phyloP scores from a whole-genome alignment of 345 rosid genomes.

The Eucalyptus paniculata region DNA sequence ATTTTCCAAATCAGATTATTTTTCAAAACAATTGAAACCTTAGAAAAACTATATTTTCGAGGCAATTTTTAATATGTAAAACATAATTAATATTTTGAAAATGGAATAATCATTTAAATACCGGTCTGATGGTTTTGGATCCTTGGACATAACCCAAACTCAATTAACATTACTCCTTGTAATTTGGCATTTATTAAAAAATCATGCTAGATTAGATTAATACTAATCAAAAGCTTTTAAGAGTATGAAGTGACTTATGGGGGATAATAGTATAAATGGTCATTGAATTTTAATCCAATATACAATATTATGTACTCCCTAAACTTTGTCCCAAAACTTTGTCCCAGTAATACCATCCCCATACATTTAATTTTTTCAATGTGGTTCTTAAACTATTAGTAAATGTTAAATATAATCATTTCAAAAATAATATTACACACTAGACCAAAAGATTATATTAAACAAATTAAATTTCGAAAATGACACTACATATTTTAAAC shows the following conservation, averaged over 20 bases:
- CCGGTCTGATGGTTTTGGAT: background rate
- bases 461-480: background rate
- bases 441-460: rapidly evolving
- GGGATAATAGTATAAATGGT: background rate
- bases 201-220: background rate
- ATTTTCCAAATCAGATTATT: rapidly evolving
- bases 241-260: background rate
- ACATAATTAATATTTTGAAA: too few relatives aligned
- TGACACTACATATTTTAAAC: background rate
- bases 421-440: too few relatives aligned
- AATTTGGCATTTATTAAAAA: background rate
- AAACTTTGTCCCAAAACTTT: background rate
- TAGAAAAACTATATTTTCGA: too few relatives aligned
- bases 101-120: too few relatives aligned
- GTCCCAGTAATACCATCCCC: rapidly evolving
- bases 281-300: background rate
- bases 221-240: background rate
- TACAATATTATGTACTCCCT: background rate
- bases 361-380: background rate
- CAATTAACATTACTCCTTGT: background rate
- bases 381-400: rapidly evolving
- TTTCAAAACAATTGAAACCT: rapidly evolving
- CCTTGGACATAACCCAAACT: background rate
- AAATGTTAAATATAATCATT: too few relatives aligned
- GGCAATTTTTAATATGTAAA: too few relatives aligned